Base-by-base conservation (phyloP, 148 eudicot species). In the Chenopodium suecicum region DNA sequence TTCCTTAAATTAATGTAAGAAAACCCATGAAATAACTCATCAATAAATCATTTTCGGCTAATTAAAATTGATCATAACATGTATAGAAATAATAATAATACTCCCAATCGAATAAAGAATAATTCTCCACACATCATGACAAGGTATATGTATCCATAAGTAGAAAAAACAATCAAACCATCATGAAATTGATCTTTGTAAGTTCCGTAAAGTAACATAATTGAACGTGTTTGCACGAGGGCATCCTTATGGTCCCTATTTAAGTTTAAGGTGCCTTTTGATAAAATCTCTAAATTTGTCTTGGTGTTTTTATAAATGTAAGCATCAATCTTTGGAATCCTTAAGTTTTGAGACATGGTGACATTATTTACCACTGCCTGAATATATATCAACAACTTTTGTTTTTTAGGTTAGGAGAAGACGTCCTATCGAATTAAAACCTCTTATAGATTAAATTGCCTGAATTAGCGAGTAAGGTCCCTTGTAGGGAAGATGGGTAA, bases 211-310 rank as follows among this genome's bases (percentile, higher is more conserved):
- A 68, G 74, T 48, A 78, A 50, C 74, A 48, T 48, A 78, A 50
- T 67, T 79, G 73, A 56, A 54, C 31, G 75, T 69, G 66, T 68
- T 29, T 78, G 77, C 37, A 46, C 25, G 64, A 27, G 64, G 70
- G 23, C 29, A 25, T 27, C 20, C 22, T 3, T 31, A 79, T 69
- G 81, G 81, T 79, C 81, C 81, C 75, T 31, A 47, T 64, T 37
- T 70, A 11, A 2, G 16, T 9, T n/a, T 37, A 37, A 37, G 44
- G 7, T 29, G 27, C 5, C 32, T 77, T 75, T 37, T 65, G 60
- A 66, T 78, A 9, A 78, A 79, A 68, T 79, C 66, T 79, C 31
- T 31, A 68, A 50, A 34, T 68, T 69, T 79, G 81, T 79, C 81
- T 54, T 79, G 50, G 46, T 79, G 48, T 56, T 67, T 2, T 27